Base-by-base conservation (phyloP, 2,329 filamentous ascomycete species). In the Aspergillus unguis region DNA sequence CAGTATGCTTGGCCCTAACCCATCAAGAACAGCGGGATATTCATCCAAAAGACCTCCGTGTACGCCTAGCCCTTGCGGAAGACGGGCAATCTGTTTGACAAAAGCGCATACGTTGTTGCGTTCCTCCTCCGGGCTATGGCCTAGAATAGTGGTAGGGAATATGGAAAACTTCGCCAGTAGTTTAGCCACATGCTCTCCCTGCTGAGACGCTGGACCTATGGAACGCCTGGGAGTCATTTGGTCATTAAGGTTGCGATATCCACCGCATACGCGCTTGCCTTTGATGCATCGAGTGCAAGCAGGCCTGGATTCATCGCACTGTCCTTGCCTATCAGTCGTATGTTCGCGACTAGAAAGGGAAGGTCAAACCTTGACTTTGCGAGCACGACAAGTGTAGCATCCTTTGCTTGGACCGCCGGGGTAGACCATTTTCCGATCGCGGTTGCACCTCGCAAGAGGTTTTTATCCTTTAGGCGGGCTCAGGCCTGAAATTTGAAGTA, bases 301-400 rank as follows among this genome's bases (percentile, higher is more conserved):
- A 2, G 49, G 49, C n/a, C 32, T 52, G 7, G 31, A 25, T 27
- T 52, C 49, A 29, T 52, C 49, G 23, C 49, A 52, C 49, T 52
- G 23, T 9, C 11, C 33, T 44, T 37, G 27, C 37, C 31, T 26
- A 38, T 36, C n/a, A 49, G 47, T 43, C 23, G 25, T 28, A 33
- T n/a, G 25, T 36, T 4, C 25, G 4, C 33, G 4, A 2, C 6
- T 32, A 11, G 7, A 26, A 31, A 8, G 28, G 9, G n/a, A 33
- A 35, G 17, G 17, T 17, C 43, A n/a, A 36, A 52, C 49, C 49
- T 52, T 52, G 25, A 52, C 49, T 42, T 52, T 52, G 43, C 49
- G 49, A 47, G 49, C 44, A 46, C 49, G 49, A 41, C 49, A 52
- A 28, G 49, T 52, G 32, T 52, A 52, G 44, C 49, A 52, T 1